Evolutionary conservation across 2,329 filamentous ascomycete species (phyloP).

Genomic region (Chalaropsis thielavioides): DNA sequence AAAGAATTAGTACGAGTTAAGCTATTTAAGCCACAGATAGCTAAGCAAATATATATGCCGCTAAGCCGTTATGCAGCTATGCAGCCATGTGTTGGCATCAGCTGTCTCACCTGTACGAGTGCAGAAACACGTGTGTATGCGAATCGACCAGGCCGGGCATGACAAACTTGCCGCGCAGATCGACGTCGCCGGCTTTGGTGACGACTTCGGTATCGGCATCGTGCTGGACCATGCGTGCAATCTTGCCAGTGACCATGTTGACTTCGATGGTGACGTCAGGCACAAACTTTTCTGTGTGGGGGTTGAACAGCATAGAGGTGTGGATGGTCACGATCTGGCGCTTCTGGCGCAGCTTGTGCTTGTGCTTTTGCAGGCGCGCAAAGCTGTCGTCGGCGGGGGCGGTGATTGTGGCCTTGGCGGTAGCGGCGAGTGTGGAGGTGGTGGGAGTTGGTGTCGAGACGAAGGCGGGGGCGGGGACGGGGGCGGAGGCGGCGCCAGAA

Average conservation of each 20-base stretch:
- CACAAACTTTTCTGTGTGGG: conserved; percentile 29
- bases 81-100: conserved; percentile 17
- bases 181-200: conserved; percentile 30
- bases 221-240: conserved; percentile 26
- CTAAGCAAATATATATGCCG: background rate
- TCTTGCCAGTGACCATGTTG: conserved; percentile 28
- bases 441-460: background rate
- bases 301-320: conserved; percentile 34
- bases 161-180: conserved; percentile 38
- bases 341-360: conserved; percentile 4
- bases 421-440: background rate
- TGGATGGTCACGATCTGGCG: conserved; percentile 26
- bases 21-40: too few species aligned
- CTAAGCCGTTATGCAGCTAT: too few species aligned
- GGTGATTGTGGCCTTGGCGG: background rate
- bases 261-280: conserved; percentile 31
- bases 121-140: conserved; percentile 43
- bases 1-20: background rate
- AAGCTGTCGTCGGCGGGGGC: conserved; percentile 9
- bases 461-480: background rate
- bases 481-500: background rate
- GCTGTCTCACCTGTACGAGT: conserved; percentile 30
- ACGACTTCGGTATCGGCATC: conserved; percentile 21
- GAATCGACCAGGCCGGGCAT: conserved; percentile 41
- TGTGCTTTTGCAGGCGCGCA: conserved; percentile 4